phyloP scores from a whole-genome alignment of 192 early-diverging fungal genomes.

The Mortierella claussenii region DNA sequence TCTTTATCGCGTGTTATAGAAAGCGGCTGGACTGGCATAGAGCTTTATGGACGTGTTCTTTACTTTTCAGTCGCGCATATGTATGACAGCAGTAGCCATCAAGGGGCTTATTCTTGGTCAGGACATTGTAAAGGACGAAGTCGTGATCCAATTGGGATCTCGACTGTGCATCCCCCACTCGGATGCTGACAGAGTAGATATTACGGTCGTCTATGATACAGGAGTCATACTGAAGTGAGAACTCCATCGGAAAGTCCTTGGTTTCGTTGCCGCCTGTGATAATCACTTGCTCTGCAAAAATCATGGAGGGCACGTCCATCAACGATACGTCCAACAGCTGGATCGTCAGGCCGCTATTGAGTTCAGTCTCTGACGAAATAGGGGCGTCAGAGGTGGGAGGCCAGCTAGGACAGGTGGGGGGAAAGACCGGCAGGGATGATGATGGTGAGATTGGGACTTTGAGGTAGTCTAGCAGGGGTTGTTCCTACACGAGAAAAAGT shows the following conservation, averaged over 20 bases:
- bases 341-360: constrained; percentile 13
- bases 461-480: no score
- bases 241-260: constrained; percentile 10
- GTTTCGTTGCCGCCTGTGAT: neutral
- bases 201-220: neutral
- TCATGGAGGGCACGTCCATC: constrained; percentile 23
- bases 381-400: no score
- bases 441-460: no score
- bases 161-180: constrained; percentile 8
- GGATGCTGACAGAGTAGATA: constrained; percentile 22
- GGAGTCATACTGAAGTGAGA: constrained; percentile 14
- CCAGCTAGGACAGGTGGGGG: no score
- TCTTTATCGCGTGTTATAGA: no score
- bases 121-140: neutral
- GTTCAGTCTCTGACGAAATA: constrained; percentile 9
- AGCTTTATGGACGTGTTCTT: neutral
- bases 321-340: constrained; percentile 23
- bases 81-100: constrained; percentile 5
- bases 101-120: neutral
- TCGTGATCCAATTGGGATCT: constrained; percentile 2
- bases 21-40: no score
- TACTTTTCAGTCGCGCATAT: constrained; percentile 25
- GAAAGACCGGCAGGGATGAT: no score
- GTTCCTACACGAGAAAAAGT: no score
- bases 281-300: constrained; percentile 8